Conservation (phyloP, 2,329 filamentous ascomycete genomes). For the Aquanectria penicillioides region DNA sequence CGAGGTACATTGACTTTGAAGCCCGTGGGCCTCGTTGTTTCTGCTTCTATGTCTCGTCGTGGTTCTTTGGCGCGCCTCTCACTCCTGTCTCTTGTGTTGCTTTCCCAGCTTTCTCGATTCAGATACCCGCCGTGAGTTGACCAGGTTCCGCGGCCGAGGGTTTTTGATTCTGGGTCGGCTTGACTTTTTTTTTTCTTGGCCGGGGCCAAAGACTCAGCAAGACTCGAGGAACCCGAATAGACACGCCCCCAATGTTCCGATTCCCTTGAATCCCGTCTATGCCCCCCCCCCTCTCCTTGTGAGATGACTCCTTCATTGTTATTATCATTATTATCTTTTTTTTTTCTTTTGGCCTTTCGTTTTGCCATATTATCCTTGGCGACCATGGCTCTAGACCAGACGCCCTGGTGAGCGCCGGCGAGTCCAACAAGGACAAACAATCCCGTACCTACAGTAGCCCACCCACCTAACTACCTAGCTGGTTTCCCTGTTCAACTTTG, state of each 20-base stretch:
- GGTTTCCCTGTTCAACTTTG: not conserved
- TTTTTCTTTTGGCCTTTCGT: too few species aligned
- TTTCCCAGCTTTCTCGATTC: constrained; percentile 7
- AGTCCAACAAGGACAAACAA: too few species aligned
- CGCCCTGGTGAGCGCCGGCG: too few species aligned
- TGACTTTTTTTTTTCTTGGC: constrained; percentile 17
- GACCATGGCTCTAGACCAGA: too few species aligned
- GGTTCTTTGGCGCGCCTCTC: constrained; percentile 9
- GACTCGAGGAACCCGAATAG: constrained; percentile 8
- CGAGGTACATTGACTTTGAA: constrained; percentile 2
- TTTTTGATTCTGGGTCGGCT: constrained; percentile 12
- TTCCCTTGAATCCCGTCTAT: constrained; percentile 3
- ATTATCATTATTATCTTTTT: too few species aligned
- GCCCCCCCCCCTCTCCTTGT: not conserved
- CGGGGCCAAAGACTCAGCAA: not conserved
- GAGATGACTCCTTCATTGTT: too few species aligned
- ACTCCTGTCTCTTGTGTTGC: not conserved
- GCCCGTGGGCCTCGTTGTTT: not conserved
- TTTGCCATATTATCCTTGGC: too few species aligned
- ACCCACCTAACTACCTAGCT: not conserved
- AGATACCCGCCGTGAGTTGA: constrained; percentile 1
- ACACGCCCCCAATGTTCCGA: not conserved
- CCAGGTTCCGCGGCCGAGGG: constrained; percentile 16
- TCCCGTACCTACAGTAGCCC: too few species aligned
- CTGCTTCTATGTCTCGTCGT: constrained; percentile 10